Conservation (phyloP, 208 protist genomes). For the Leishmania lainsoni region DNA sequence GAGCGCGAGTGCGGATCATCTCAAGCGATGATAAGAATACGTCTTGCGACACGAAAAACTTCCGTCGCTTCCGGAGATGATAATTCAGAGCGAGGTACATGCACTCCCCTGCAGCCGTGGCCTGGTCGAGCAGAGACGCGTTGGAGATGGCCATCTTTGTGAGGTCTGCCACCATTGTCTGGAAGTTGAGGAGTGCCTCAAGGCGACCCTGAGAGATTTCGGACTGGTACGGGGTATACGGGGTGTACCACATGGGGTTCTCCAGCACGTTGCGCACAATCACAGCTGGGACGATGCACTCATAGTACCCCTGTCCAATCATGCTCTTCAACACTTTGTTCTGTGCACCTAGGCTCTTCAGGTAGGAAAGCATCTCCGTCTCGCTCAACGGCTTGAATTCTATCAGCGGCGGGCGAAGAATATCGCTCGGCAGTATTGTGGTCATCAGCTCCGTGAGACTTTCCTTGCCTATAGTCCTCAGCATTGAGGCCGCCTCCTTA, state of each 20-base stretch:
- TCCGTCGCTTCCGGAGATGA: conserved; percentile 52
- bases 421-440: conserved; percentile 67
- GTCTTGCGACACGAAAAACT: conserved; percentile 71
- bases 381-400: conserved; percentile 66
- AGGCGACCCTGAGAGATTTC: conserved; percentile 97
- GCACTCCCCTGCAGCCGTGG: conserved; percentile 66
- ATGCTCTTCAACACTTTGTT: conserved; percentile 93
- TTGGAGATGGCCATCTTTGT: conserved; percentile 96
- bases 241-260: conserved; percentile 99
- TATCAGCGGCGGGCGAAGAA: conserved; percentile 60
- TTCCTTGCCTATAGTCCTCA: conserved; percentile 71
- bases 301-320: conserved; percentile 95
- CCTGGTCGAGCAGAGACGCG: conserved; percentile 97
- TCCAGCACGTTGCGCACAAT: conserved; percentile 98
- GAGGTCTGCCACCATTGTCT: conserved; percentile 96
- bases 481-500: conserved; percentile 90
- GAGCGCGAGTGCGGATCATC: conserved; percentile 74
- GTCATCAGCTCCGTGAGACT: conserved; percentile 84
- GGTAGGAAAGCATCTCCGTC: conserved; percentile 59
- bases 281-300: conserved; percentile 87
- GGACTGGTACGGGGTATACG: conserved; percentile 98
- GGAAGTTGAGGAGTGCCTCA: conserved; percentile 98
- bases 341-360: conserved; percentile 57
- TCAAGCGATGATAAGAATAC: conserved; percentile 68
- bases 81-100: conserved; percentile 73